Percentiles rank a stretch among this genome's conserved stretches.
Evolutionary conservation across 2,329 filamentous ascomycete species (phyloP).

Genomic region (Talaromyces albobiverticillius): DNA sequence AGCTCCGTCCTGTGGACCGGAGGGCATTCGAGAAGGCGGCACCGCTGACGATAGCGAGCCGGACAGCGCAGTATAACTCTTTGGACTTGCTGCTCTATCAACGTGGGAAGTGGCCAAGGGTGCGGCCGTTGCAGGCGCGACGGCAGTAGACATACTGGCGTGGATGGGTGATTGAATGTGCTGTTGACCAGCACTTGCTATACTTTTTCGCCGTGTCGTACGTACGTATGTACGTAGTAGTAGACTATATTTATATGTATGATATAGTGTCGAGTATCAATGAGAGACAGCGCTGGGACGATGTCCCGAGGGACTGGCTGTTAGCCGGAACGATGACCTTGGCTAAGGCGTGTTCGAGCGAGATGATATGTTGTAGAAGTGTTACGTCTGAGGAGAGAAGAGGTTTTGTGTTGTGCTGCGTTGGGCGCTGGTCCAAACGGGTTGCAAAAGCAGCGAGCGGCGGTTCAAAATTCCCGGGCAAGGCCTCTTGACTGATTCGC

Average conservation of each 20-base stretch:
- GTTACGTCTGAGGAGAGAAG: background rate
- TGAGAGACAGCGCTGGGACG: background rate
- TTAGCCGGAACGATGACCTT: background rate
- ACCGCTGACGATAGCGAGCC: slow-evolving; percentile 35
- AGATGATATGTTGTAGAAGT: background rate
- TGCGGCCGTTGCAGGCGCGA: slow-evolving; percentile 44
- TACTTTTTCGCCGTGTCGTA: background rate
- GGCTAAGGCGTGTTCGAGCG: background rate
- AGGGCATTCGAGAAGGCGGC: slow-evolving; percentile 31
- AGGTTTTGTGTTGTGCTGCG: too few relatives aligned
- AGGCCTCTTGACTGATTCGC: too few relatives aligned
- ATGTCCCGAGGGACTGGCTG: slow-evolving; percentile 13
- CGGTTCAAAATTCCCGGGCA: too few relatives aligned
- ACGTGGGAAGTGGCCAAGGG: slow-evolving; percentile 44
- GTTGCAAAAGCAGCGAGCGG: background rate
- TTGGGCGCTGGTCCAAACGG: background rate
- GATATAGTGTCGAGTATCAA: slow-evolving; percentile 4
- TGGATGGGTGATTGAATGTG: background rate
- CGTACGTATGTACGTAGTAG: background rate
- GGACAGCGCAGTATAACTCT: slow-evolving; percentile 41
- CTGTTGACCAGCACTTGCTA: background rate
- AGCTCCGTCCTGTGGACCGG: slow-evolving; percentile 32
- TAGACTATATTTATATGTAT: too few relatives aligned
- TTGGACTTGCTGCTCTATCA: slow-evolving; percentile 44
- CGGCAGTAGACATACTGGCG: slow-evolving; percentile 46